Evolutionary conservation across 768 basidiomycete genomes (phyloP).

Genomic region (Melanogaster broomeanus): DNA sequence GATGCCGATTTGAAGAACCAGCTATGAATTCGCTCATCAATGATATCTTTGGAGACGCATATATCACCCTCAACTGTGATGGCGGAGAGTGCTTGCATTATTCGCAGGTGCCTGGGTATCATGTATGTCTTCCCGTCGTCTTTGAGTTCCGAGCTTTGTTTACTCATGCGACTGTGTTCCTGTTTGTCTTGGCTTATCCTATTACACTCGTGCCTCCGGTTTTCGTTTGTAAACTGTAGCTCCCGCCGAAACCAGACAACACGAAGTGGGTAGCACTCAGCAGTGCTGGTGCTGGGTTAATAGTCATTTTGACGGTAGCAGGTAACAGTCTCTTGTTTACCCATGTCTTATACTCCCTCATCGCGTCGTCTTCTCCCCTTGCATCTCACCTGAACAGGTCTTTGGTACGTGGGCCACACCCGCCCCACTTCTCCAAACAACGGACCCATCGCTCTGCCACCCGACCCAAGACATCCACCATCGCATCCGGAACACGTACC

Average conservation of each 20-base stretch:
- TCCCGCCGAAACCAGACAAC: slow-evolving; percentile 82
- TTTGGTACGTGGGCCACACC: slow-evolving; percentile 91
- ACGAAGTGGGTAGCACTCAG: slow-evolving; percentile 83
- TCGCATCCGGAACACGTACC: slow-evolving; percentile 81
- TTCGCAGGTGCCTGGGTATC: slow-evolving; percentile 93
- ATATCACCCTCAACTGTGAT: slow-evolving; percentile 84
- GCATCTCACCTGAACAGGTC: slow-evolving; percentile 41
- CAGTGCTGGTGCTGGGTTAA: slow-evolving; percentile 70
- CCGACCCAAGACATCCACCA: slow-evolving; percentile 65
- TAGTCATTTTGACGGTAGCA: slow-evolving; percentile 70
- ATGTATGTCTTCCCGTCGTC: slow-evolving; percentile 38
- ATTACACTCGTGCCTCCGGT: too few species aligned
- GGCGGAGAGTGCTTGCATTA: slow-evolving; percentile 94
- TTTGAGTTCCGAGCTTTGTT: not conserved
- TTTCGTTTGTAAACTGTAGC: slow-evolving; percentile 36
- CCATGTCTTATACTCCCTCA: not conserved
- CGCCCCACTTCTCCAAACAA: slow-evolving; percentile 42
- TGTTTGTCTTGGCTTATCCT: not conserved
- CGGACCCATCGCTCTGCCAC: slow-evolving; percentile 83
- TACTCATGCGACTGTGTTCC: not conserved
- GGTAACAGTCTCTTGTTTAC: slow-evolving; percentile 38
- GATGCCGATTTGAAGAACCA: slow-evolving; percentile 91
- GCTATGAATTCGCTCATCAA: slow-evolving; percentile 96
- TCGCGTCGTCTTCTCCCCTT: not conserved
- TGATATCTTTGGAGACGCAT: slow-evolving; percentile 89